A percentile compares a stretch with the other conserved stretches of the same genome.
phyloP scores from a whole-genome alignment of 2,329 filamentous ascomycete species.

The Coniochaeta ligniaria region DNA sequence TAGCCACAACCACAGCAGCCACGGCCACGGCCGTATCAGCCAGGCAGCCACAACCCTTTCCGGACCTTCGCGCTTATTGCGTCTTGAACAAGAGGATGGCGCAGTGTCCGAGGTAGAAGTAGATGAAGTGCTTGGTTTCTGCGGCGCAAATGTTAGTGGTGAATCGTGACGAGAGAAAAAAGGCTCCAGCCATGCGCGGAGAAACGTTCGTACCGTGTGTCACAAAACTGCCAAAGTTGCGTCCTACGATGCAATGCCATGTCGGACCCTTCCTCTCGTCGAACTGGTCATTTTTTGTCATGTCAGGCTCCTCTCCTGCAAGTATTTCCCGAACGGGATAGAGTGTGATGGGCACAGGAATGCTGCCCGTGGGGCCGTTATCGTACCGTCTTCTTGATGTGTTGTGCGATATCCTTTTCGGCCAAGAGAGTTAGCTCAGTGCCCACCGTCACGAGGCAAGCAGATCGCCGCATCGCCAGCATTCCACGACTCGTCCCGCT shows the following conservation, averaged over 20 bases:
- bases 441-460: neutral
- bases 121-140: slow-evolving; percentile 99
- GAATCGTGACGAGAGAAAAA: slow-evolving; percentile 1
- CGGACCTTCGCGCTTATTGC: slow-evolving; percentile 51
- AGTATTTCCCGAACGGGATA: slow-evolving; percentile 3
- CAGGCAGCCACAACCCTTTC: neutral
- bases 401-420: slow-evolving; percentile 80
- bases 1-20: neutral
- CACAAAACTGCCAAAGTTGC: slow-evolving; percentile 98
- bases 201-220: slow-evolving; percentile 68
- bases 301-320: slow-evolving; percentile 2
- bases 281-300: slow-evolving; percentile 53
- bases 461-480: neutral
- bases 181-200: neutral
- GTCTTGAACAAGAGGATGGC: slow-evolving; percentile 99
- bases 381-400: slow-evolving; percentile 85
- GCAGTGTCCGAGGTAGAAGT: slow-evolving; percentile 98
- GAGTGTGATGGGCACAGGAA: neutral
- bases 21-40: neutral
- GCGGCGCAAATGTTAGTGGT: slow-evolving; percentile 10
- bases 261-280: slow-evolving; percentile 95
- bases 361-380: neutral
- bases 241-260: slow-evolving; percentile 98
- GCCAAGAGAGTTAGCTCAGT: neutral
- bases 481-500: neutral